Base-by-base conservation (phyloP, 192 early-diverging fungal genomes). In the Coemansia sp. region DNA sequence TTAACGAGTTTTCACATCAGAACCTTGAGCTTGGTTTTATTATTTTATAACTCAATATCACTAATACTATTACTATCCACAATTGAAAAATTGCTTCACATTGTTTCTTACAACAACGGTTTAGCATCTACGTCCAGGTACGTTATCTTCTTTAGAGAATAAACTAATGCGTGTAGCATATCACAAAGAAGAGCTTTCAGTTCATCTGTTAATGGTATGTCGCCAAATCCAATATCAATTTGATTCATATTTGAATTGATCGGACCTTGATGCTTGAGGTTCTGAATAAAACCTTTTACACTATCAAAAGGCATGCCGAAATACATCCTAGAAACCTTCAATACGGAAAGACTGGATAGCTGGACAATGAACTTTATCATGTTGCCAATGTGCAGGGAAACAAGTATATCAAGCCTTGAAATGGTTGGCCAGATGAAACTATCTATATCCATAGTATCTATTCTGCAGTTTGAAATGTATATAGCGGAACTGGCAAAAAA, bases 371-470 rank as follows among this genome's bases (percentile, higher is more conserved):
- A 7, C 51, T 54, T 54, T 0, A 54, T 54, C 51, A 54, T 54
- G 5, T 54, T 54, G 20, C 12, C 19, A 12, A 54, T 54, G 25
- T 54, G 20, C 51, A 54, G 13, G 3, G 51, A 17, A 54, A 22
- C 51, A 54, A 25, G 9, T 54, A 54, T 54, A 54, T 25, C 51
- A 12, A 54, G 51, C 51, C 25, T 54, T 54, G 51, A 54, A 2
- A 54, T 54, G 7, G 7, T 11, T 25, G 51, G 51, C 51, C 51
- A 54, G 6, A 54, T 22, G 25, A 32, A 54, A 9, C 51, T 54
- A 25, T 54, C 51, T 11, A 54, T 54, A 8, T 54, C 51, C 7
- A 54, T 54, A 12, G 51, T 7, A 25, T 54, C 51, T 1, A 54
- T 25, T 32, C 7, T 12, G 25, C 19, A 22, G 20, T 22, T 54